Percentiles rank a stretch among this genome's conserved stretches.
phyloP scores from a whole-genome alignment of 2,329 filamentous ascomycete species.

The Cladobotryum protrusum region DNA sequence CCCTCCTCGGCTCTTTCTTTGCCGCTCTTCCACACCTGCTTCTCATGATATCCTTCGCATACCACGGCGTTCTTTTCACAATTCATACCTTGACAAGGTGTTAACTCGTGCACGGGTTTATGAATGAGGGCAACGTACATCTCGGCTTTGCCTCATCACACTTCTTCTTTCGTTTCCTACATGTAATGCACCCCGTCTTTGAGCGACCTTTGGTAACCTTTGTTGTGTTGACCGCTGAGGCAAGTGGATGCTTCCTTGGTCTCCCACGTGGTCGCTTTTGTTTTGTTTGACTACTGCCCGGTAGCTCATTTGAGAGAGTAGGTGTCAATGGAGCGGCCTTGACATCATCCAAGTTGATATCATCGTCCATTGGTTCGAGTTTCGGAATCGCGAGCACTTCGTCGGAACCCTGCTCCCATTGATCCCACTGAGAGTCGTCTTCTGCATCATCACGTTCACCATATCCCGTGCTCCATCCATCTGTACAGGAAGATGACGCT shows the following conservation, averaged over 20 bases:
- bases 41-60: slow-evolving; percentile 84
- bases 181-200: slow-evolving; percentile 64
- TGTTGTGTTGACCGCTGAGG: slow-evolving; percentile 48
- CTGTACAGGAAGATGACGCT: slow-evolving; percentile 40
- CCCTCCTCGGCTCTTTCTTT: slow-evolving; percentile 68
- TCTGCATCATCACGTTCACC: slow-evolving; percentile 33
- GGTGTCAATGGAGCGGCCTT: slow-evolving; percentile 33
- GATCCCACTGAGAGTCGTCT: slow-evolving; percentile 42
- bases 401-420: slow-evolving; percentile 43
- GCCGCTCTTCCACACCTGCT: slow-evolving; percentile 81
- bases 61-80: slow-evolving; percentile 91
- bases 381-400: slow-evolving; percentile 46
- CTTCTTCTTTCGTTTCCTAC: slow-evolving; percentile 65
- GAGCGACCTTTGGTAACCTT: slow-evolving; percentile 74
- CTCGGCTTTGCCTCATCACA: slow-evolving; percentile 63
- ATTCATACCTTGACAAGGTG: slow-evolving; percentile 57
- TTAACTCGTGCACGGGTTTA: not conserved
- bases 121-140: slow-evolving; percentile 36
- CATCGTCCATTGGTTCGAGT: slow-evolving; percentile 51
- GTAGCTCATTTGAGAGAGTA: slow-evolving; percentile 14
- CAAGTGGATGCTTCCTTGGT: slow-evolving; percentile 72
- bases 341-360: slow-evolving; percentile 47
- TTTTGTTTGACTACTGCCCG: slow-evolving; percentile 31
- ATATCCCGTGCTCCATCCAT: slow-evolving; percentile 39
- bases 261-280: slow-evolving; percentile 67